Conservation (phyloP, 345 rosid species). For the Citrus inodora region DNA sequence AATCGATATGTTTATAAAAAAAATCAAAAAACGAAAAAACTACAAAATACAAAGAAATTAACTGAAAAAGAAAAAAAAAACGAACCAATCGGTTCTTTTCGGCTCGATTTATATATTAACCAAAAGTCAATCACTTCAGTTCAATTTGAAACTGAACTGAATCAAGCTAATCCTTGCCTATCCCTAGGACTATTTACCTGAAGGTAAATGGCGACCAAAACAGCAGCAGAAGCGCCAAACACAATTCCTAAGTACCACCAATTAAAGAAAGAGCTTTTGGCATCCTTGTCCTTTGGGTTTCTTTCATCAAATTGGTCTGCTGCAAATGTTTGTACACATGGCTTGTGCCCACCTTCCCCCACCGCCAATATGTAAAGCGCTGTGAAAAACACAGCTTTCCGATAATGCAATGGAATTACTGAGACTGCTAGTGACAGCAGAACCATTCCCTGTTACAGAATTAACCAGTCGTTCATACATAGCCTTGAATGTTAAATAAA, state of each 20-base stretch:
- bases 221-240: constrained; percentile 51
- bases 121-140: no score
- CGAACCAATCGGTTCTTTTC: no score
- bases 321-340: constrained; percentile 90
- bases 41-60: no score
- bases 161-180: no score
- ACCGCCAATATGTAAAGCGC: constrained; percentile 69
- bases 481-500: no score
- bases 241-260: constrained; percentile 83
- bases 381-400: constrained; percentile 53
- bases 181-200: constrained; percentile 38
- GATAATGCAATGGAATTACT: constrained; percentile 27
- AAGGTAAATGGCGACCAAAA: constrained; percentile 57
- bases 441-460: constrained; percentile 58
- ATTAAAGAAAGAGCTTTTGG: constrained; percentile 89
- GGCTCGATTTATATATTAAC: no score
- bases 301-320: constrained; percentile 89
- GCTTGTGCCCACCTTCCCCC: constrained; percentile 96
- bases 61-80: no score
- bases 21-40: no score
- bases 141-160: no score
- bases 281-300: constrained; percentile 49
- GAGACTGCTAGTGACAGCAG: constrained; percentile 64
- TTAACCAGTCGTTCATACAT: no score
- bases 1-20: no score